Percentiles rank a stretch among this genome's conserved stretches.
These are phyloP conservation scores for Phytophthora sp. DNA, from an alignment of 352 stramenopile genomes.

Conservation along the genomic window DNA sequence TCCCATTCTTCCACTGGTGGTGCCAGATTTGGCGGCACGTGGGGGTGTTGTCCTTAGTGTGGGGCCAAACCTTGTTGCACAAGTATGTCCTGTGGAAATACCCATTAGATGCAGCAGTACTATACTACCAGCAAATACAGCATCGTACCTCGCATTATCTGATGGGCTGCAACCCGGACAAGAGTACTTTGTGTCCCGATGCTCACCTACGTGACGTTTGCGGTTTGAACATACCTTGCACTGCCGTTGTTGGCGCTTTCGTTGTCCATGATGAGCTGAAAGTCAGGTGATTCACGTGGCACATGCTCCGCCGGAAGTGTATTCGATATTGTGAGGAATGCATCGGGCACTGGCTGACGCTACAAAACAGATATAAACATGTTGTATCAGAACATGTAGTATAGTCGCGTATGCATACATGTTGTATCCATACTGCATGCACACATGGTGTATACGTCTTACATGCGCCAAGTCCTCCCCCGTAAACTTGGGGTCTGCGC, in stretches of 20 bases:
- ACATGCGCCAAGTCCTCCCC: neutral
- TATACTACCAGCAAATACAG: no score
- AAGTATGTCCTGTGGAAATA: slow-evolving; percentile 1
- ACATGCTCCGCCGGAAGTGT: neutral
- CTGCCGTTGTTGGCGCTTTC: neutral
- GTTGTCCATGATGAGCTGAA: neutral
- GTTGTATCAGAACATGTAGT: no score
- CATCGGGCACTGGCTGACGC: no score
- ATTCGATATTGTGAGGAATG: no score
- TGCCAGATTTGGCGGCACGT: slow-evolving; percentile 17
- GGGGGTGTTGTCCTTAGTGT: slow-evolving; percentile 14
- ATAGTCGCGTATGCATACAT: no score
- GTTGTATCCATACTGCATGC: no score
- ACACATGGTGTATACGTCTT: no score
- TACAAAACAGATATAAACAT: no score
- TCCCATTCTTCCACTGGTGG: neutral
- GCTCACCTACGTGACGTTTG: slow-evolving; percentile 1
- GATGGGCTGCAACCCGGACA: slow-evolving; percentile 14
- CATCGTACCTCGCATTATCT: slow-evolving; percentile 8
- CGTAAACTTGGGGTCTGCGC: neutral
- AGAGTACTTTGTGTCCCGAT: slow-evolving; percentile 11
- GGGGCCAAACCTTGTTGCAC: slow-evolving; percentile 13
- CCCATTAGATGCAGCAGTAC: neutral
- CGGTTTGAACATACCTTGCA: neutral
- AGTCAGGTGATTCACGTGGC: neutral